Conservation (phyloP, 345 rosid species). For the Toxicodendron radicans region DNA sequence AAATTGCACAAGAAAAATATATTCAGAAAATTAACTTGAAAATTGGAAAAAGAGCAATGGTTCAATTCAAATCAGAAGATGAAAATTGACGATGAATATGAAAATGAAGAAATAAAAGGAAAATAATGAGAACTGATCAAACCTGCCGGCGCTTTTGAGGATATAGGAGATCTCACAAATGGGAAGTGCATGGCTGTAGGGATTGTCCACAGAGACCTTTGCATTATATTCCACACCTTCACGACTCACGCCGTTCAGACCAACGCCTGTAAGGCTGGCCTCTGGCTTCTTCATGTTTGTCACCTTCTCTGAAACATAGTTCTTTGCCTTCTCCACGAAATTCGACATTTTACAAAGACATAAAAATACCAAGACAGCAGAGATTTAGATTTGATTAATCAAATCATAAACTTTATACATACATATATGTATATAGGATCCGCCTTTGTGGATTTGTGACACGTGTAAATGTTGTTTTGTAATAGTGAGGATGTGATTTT, state of each 20-base stretch:
- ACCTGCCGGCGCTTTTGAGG: conserved; percentile 78
- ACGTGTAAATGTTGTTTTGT: neutral
- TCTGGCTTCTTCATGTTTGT: conserved; percentile 68
- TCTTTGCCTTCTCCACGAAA: conserved; percentile 65
- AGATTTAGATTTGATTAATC: neutral
- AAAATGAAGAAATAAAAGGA: neutral
- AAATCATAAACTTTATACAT: neutral
- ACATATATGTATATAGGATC: neutral
- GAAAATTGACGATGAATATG: no score
- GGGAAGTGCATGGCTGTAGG: conserved; percentile 67
- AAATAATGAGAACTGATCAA: neutral
- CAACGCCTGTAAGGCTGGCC: conserved; percentile 59
- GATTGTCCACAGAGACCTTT: conserved; percentile 68
- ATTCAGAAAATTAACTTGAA: no score
- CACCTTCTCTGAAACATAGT: conserved; percentile 71
- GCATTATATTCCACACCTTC: conserved; percentile 63
- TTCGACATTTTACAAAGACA: conserved; percentile 28
- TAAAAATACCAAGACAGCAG: neutral
- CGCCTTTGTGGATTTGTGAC: neutral
- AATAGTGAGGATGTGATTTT: neutral
- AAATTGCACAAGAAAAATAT: no score
- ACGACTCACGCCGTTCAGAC: conserved; percentile 56
- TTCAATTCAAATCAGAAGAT: no score
- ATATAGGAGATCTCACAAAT: conserved; percentile 76
- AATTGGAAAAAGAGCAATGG: no score